A percentile compares a stretch with the other conserved stretches of the same genome.
Conservation (phyloP, 1,139 yeast species). For the Geotrichum siamense region DNA sequence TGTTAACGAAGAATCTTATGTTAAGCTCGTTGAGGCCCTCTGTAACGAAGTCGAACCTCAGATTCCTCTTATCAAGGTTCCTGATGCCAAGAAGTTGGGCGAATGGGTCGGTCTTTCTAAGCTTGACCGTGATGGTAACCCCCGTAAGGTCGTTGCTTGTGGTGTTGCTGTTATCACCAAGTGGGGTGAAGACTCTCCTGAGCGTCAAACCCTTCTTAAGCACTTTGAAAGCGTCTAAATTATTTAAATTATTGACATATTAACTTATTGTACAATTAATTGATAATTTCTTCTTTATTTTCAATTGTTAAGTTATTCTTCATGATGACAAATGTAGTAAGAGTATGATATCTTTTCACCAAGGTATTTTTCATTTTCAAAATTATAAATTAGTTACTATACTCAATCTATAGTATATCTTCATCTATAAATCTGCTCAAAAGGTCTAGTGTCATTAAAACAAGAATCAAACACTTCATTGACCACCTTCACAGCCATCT, state of each 20-base stretch:
- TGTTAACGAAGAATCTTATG: slow-evolving; percentile 95
- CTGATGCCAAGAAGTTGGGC: slow-evolving; percentile 99
- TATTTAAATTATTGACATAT: slow-evolving; percentile 12
- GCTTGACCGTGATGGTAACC: slow-evolving; percentile 99
- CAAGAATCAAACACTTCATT: slow-evolving; percentile 89
- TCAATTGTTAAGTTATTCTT: no score
- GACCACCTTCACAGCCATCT: slow-evolving; percentile 73
- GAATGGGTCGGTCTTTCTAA: slow-evolving; percentile 99
- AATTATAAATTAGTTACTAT: no score
- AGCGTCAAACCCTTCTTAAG: slow-evolving; percentile 93
- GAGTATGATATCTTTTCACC: no score
- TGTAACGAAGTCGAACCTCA: slow-evolving; percentile 96
- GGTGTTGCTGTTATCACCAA: slow-evolving; percentile 98
- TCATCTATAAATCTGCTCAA: slow-evolving; percentile 75
- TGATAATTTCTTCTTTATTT: no score
- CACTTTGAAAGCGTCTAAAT: slow-evolving; percentile 84
- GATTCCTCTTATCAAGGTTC: slow-evolving; percentile 97
- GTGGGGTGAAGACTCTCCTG: slow-evolving; percentile 99
- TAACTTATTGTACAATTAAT: slow-evolving; percentile 5
- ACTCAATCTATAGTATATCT: no score
- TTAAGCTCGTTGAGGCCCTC: slow-evolving; percentile 97
- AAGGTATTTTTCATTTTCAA: no score
- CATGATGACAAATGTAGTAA: no score
- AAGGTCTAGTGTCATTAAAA: slow-evolving; percentile 91
- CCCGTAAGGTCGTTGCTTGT: slow-evolving; percentile 99